Evolutionary conservation across 1,139 yeast genomes (phyloP).

Genomic region (Yamadazyma atlantica): DNA sequence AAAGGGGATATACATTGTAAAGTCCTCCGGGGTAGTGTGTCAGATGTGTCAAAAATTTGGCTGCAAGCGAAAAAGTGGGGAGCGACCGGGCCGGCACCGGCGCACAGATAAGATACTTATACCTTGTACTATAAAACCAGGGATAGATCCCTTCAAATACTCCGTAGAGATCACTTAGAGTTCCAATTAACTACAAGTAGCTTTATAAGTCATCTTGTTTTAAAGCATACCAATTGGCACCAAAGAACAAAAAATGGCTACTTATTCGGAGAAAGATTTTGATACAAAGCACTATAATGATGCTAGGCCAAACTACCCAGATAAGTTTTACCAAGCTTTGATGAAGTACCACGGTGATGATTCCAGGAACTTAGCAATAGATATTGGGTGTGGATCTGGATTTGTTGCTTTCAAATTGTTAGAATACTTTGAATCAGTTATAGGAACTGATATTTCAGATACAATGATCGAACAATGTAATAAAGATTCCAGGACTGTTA

Average conservation of each 20-base stretch:
- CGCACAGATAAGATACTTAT: neutral
- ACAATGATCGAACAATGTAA: conserved; percentile 60
- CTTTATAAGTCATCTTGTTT: too few species aligned
- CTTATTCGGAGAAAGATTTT: conserved; percentile 36
- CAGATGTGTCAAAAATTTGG: neutral
- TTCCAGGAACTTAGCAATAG: conserved; percentile 45
- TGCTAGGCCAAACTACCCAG: conserved; percentile 41
- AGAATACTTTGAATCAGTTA: conserved; percentile 43
- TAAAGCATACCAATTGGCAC: neutral
- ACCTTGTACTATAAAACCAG: neutral
- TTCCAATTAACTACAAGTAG: neutral
- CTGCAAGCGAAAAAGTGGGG: conserved; percentile 1
- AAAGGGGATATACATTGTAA: too few species aligned
- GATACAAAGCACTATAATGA: conserved; percentile 36
- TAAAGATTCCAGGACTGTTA: conserved; percentile 7
- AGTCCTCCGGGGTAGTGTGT: too few species aligned
- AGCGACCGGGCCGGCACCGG: conserved; percentile 1
- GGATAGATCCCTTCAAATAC: neutral
- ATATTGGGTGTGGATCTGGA: conserved; percentile 87
- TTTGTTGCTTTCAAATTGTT: conserved; percentile 63
- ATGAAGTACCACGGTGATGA: conserved; percentile 27
- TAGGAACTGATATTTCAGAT: conserved; percentile 68
- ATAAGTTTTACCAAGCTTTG: conserved; percentile 29
- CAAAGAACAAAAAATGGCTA: conserved; percentile 28
- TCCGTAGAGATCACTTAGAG: too few species aligned